A percentile compares a stretch with the other conserved stretches of the same genome.
phyloP scores from a whole-genome alignment of 2,329 filamentous ascomycete genomes.

The Orbilia blumenaviensis region DNA sequence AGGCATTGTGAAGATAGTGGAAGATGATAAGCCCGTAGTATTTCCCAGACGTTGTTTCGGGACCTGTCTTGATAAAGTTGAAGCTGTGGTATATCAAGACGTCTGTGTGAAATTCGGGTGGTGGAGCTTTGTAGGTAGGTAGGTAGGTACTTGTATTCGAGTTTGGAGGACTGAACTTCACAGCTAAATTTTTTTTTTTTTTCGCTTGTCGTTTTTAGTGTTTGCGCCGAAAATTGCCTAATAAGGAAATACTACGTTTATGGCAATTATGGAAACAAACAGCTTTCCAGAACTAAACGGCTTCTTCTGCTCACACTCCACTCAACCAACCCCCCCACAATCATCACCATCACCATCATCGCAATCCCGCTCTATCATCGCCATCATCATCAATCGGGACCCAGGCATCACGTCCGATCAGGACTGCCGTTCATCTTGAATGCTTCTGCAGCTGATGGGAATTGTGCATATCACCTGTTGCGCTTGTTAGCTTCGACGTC shows the following conservation, averaged over 20 bases:
- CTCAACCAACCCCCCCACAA: neutral
- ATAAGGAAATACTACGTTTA: slow-evolving; percentile 28
- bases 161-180: neutral
- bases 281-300: slow-evolving; percentile 26
- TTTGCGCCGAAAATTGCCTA: slow-evolving; percentile 38
- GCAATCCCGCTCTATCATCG: neutral
- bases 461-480: neutral
- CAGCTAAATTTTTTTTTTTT: slow-evolving; percentile 21
- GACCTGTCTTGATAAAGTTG: neutral
- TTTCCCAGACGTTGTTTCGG: neutral
- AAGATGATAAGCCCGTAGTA: too few relatives aligned
- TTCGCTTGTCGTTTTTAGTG: slow-evolving; percentile 15
- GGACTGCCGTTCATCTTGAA: neutral
- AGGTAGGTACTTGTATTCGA: too few relatives aligned
- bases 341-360: neutral
- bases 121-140: neutral
- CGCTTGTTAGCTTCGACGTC: neutral
- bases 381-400: too few relatives aligned
- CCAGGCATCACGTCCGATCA: too few relatives aligned
- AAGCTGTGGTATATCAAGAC: neutral
- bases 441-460: neutral
- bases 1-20: slow-evolving; percentile 33
- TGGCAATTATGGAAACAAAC: slow-evolving; percentile 35
- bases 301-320: neutral
- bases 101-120: too few relatives aligned